Base-by-base conservation (phyloP, 2,329 filamentous ascomycete genomes). In the Myriosclerotinia duriaeana region DNA sequence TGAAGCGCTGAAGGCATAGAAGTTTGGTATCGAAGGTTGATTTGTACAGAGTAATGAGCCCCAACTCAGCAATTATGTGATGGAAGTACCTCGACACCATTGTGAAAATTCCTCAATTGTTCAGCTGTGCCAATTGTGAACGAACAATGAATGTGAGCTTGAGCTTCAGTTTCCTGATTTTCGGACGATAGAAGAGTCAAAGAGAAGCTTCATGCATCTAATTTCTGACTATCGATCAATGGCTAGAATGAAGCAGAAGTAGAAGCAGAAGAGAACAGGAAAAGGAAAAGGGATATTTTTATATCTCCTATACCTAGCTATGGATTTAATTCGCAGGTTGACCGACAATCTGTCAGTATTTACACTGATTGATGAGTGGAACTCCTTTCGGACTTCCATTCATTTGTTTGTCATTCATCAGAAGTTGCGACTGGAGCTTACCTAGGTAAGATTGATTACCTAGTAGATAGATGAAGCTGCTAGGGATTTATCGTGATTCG, bases 1-100 rank as follows among this genome's bases (percentile, higher is more conserved):
- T 79, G 73, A 87, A 86, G 38, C 87, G 84, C 71, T 86, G 84
- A 6, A 81, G 68, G 68, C 83, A 85, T 26, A 89, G 81, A 2
- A 89, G 77, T 71, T 87, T 85, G 68, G 83, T 79, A 73, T 88
- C 85, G 56, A 72, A 73, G 6, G 77, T 69, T 0, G 82, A 80
- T 36, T 70, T 64, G 69, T 77, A 73, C 38, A 85, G 73, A 8
- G 82, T 78, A 17, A 76, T 69, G 22, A 85, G 71, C 60, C 82
- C 82, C n/a, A 81, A 71, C 72, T 84, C 82, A 17, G 77, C 74
- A 40, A 77, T 64, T 52, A 67, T 61, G 14, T 22, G 26, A n/a
- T 58, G 22, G 17, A 72, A 22, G 38, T 68, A 69, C 58, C 54
- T 68, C n/a, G 67, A 65, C 22, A 70, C 67, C 73, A 74, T 75